Evolutionary conservation across 2,329 filamentous ascomycete genomes (phyloP).

Genomic region (Exophiala dermatitidis): DNA sequence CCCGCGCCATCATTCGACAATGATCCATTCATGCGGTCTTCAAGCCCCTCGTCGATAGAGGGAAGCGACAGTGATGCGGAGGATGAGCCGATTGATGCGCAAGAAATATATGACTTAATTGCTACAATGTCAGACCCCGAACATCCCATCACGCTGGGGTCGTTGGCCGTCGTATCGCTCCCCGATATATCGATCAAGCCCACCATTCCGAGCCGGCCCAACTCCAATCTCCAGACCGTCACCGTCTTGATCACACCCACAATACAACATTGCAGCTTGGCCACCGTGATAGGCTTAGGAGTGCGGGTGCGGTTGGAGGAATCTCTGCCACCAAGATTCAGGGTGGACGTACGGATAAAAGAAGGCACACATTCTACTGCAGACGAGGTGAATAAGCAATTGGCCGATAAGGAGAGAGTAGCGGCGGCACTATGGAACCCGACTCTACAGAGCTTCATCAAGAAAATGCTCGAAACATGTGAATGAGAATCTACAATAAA

Average conservation of each 20-base stretch:
- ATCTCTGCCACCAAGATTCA: constrained; percentile 81
- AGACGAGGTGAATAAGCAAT: constrained; percentile 92
- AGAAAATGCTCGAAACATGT: constrained; percentile 90
- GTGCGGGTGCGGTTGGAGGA: constrained; percentile 88
- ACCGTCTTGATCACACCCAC: constrained; percentile 89
- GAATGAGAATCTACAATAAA: constrained; percentile 40
- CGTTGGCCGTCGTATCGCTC: constrained; percentile 91
- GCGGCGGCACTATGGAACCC: constrained; percentile 92
- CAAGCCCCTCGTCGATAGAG: constrained; percentile 34
- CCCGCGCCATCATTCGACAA: constrained; percentile 44
- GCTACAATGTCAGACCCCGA: constrained; percentile 93
- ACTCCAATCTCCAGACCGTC: constrained; percentile 62
- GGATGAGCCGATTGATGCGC: constrained; percentile 84
- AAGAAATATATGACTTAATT: constrained; percentile 95
- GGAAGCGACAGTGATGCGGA: constrained; percentile 49
- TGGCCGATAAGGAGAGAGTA: constrained; percentile 93
- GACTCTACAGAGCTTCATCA: constrained; percentile 75
- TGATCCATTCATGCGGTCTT: constrained; percentile 41
- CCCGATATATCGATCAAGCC: constrained; percentile 77
- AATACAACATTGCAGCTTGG: constrained; percentile 92
- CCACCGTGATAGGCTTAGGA: constrained; percentile 90
- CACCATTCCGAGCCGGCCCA: constrained; percentile 51
- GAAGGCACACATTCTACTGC: constrained; percentile 92
- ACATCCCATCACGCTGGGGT: constrained; percentile 87
- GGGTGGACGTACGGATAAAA: constrained; percentile 88